Percentiles rank a stretch among this genome's conserved stretches.
Evolutionary conservation across 495 filamentous ascomycete genomes (phyloP).

Genomic region (Penicillium silybi): DNA sequence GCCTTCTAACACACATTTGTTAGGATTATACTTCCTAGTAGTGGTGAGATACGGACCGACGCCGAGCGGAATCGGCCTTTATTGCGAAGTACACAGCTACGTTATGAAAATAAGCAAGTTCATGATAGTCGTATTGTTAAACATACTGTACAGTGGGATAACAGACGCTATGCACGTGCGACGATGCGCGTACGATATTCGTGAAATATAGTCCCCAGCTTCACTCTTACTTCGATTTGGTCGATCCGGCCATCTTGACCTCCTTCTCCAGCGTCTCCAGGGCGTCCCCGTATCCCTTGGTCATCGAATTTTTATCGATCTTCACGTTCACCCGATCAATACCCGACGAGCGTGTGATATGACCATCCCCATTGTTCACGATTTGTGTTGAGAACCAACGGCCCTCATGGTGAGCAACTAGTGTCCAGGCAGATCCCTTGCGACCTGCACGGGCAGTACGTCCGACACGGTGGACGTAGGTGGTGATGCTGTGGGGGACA

Average conservation of each 20-base stretch:
- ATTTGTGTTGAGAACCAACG: conserved; percentile 85
- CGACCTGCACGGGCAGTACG: conserved; percentile 83
- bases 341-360: conserved; percentile 35
- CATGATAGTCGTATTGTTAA: background rate
- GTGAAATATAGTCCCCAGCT: background rate
- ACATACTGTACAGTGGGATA: background rate
- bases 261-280: conserved; percentile 48
- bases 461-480: conserved; percentile 90
- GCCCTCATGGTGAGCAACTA: conserved; percentile 73
- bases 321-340: conserved; percentile 46
- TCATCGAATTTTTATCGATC: conserved; percentile 17
- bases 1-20: no score
- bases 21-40: background rate
- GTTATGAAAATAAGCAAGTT: background rate
- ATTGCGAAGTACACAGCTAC: background rate
- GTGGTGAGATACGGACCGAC: background rate
- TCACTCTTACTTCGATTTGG: background rate
- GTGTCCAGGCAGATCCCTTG: conserved; percentile 73
- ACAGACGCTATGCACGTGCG: conserved; percentile 3
- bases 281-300: conserved; percentile 51
- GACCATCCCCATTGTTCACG: conserved; percentile 41
- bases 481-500: conserved; percentile 70
- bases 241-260: conserved; percentile 19
- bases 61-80: background rate
- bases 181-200: background rate